Conservation (phyloP, 768 basidiomycete genomes). For the Panaeolus cyanescens region DNA sequence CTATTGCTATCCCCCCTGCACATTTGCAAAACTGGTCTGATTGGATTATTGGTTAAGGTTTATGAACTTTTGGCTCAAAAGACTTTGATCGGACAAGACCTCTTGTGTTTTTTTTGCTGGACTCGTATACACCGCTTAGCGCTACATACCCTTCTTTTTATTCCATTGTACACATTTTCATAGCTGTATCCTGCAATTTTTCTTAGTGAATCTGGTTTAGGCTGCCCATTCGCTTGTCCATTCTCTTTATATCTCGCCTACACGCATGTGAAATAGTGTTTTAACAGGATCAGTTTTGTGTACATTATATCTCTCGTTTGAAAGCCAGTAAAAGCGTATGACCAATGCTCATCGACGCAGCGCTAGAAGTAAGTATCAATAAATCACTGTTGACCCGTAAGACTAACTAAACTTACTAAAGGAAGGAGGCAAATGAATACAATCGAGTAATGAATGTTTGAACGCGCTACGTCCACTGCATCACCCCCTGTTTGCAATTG, state of each 20-base stretch:
- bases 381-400: no score
- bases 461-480: no score
- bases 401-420: no score
- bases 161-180: background rate
- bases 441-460: no score
- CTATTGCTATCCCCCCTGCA: no score
- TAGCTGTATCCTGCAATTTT: constrained; percentile 1
- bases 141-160: constrained; percentile 1
- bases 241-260: background rate
- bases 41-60: background rate
- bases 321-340: no score
- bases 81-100: background rate
- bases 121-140: background rate
- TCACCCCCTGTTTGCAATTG: no score
- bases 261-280: background rate
- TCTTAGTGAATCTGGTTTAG: constrained; percentile 1
- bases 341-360: no score
- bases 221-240: background rate
- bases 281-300: constrained; percentile 2
- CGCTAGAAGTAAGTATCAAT: no score
- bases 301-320: background rate
- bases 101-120: background rate
- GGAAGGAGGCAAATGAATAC: no score
- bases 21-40: background rate
- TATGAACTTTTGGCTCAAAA: background rate